Conservation (phyloP, 257 asterid species). For the Capsicum pubescens region DNA sequence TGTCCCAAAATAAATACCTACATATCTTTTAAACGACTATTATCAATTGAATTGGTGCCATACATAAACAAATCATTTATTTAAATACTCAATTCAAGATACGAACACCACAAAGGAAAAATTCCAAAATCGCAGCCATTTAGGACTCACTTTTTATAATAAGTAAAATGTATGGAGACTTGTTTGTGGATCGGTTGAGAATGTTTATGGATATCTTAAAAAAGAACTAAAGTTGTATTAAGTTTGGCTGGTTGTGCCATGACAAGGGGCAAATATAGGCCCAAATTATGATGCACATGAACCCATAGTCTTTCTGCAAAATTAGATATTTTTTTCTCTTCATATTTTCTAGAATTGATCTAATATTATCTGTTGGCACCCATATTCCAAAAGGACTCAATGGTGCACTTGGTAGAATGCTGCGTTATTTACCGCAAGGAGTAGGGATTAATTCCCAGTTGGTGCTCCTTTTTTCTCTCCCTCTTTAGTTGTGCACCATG, state of each 20-base stretch:
- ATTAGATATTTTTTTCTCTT: background rate
- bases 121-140: background rate
- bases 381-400: background rate
- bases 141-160: conserved; percentile 14
- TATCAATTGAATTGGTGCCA: background rate
- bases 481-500: background rate
- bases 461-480: background rate
- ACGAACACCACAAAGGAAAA: background rate
- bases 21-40: background rate
- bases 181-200: background rate
- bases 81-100: background rate
- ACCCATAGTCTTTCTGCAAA: background rate
- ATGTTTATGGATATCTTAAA: background rate
- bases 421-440: background rate
- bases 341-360: background rate
- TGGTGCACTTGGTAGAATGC: background rate
- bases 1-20: background rate
- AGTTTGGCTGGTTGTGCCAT: background rate
- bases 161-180: background rate
- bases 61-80: background rate
- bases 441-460: background rate
- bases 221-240: background rate
- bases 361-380: background rate
- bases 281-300: background rate
- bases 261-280: background rate